These are phyloP conservation scores for Lecanicillium sp. DNA, from an alignment of 2,329 filamentous ascomycete genomes.

Conservation along the genomic window DNA sequence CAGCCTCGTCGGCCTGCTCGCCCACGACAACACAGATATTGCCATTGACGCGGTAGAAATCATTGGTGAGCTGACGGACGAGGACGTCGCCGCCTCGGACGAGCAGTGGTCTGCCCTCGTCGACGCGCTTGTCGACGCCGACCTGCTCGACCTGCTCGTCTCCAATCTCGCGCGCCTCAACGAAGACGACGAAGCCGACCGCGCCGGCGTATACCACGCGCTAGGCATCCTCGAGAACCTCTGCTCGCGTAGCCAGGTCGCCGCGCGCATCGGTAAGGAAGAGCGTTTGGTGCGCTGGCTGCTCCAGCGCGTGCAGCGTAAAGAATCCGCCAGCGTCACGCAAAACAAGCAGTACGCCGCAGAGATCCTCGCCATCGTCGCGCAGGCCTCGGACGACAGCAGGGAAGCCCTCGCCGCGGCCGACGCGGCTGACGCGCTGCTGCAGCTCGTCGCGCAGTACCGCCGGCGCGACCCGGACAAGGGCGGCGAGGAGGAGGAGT, in stretches of 20 bases:
- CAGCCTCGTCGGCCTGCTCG: conserved; percentile 73
- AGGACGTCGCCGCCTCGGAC: conserved; percentile 78
- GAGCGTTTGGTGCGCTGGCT: conserved; percentile 70
- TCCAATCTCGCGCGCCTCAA: conserved; percentile 76
- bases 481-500: conserved; percentile 87
- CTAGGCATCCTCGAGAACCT: conserved; percentile 81
- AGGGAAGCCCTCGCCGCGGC: conserved; percentile 55
- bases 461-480: conserved; percentile 79
- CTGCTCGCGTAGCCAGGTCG: conserved; percentile 61
- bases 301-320: conserved; percentile 62
- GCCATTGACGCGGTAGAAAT: conserved; percentile 88
- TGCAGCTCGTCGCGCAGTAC: conserved; percentile 80
- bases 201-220: conserved; percentile 80
- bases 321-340: conserved; percentile 60
- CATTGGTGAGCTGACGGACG: conserved; percentile 84
- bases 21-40: conserved; percentile 96
- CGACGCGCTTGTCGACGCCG: conserved; percentile 58
- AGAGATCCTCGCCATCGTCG: conserved; percentile 82
- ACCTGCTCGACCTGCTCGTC: conserved; percentile 66
- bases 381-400: conserved; percentile 67
- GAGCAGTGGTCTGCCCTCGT: conserved; percentile 76
- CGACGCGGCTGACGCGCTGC: conserved; percentile 70
- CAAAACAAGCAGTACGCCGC: conserved; percentile 97
- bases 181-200: conserved; percentile 66
- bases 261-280: conserved; percentile 66